These are phyloP conservation scores for Jasminum sambac DNA, from an alignment of 257 asterid genomes.

Conservation along the genomic window DNA sequence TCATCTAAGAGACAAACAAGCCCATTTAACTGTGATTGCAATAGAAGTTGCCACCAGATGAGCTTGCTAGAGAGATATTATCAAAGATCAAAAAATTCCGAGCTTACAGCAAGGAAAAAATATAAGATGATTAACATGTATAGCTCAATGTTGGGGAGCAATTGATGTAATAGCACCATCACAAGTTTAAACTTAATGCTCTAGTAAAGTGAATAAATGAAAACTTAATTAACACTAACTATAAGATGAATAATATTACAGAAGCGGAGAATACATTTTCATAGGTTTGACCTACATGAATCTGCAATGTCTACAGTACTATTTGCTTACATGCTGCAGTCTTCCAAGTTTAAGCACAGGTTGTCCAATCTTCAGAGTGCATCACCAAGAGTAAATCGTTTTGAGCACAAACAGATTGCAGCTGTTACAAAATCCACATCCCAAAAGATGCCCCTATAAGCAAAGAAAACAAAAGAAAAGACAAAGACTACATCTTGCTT, in stretches of 20 bases:
- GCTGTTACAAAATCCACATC: slow-evolving; percentile 22
- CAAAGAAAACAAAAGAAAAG: slow-evolving; percentile 23
- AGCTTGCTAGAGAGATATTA: neutral
- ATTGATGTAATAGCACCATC: slow-evolving; percentile 2
- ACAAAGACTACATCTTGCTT: slow-evolving; percentile 27
- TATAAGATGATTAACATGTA: neutral
- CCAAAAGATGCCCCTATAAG: slow-evolving; percentile 27
- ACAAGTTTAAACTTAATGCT: no score
- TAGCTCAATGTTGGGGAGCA: slow-evolving; percentile 9
- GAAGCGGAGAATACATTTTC: slow-evolving; percentile 10
- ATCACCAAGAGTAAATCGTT: slow-evolving; percentile 28
- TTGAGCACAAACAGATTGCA: slow-evolving; percentile 25
- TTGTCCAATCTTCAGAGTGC: slow-evolving; percentile 24
- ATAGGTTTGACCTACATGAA: slow-evolving; percentile 28
- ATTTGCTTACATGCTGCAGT: slow-evolving; percentile 33
- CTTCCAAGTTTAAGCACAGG: slow-evolving; percentile 28
- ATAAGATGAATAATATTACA: slow-evolving; percentile 4
- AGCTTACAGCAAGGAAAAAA: neutral
- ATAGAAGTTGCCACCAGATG: neutral
- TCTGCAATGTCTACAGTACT: slow-evolving; percentile 27
- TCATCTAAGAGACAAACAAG: neutral
- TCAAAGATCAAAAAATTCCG: neutral
- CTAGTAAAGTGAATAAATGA: neutral
- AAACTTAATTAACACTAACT: slow-evolving; percentile 2
- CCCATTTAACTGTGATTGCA: neutral